phyloP scores from a whole-genome alignment of 176 grass and related monocot genomes.

The Raddia guianensis region DNA sequence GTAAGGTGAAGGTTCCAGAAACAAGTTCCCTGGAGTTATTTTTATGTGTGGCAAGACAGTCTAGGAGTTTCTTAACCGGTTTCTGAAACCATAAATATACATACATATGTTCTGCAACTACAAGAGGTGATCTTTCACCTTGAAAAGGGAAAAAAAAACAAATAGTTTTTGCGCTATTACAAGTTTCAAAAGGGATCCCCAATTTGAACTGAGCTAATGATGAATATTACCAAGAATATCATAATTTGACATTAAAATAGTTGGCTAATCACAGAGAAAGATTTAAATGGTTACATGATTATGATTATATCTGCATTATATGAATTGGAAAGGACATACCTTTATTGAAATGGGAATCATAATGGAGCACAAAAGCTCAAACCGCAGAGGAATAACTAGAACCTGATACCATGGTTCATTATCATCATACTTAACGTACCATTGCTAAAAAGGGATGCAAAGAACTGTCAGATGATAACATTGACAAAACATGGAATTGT shows the following conservation, averaged over 20 bases:
- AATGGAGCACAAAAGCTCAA: conserved; percentile 94
- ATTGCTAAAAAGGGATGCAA: conserved; percentile 62
- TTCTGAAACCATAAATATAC: background rate
- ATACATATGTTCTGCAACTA: conserved; percentile 2
- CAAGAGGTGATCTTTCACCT: background rate
- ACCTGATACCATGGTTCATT: conserved; percentile 96
- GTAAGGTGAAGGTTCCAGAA: too few species aligned
- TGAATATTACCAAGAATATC: conserved; percentile 28
- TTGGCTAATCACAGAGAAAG: background rate
- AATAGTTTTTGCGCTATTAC: background rate
- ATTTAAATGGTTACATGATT: too few species aligned
- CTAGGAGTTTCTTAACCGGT: background rate
- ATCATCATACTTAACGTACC: conserved; percentile 86
- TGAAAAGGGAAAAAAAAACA: conserved; percentile 8
- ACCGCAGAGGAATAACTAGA: conserved; percentile 85
- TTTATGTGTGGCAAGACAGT: background rate
- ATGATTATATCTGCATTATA: conserved; percentile 35
- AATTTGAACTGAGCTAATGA: conserved; percentile 26
- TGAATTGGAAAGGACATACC: conserved; percentile 50
- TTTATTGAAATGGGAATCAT: conserved; percentile 99
- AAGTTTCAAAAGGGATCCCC: background rate
- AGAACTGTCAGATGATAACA: conserved; percentile 11
- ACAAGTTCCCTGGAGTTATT: too few species aligned
- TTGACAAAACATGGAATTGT: conserved; percentile 43
- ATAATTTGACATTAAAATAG: conserved; percentile 16